Evolutionary conservation across 2,329 filamentous ascomycete genomes (phyloP), one percentile per base, ranked within the genome.

Genomic region (Chaetothyriales sp.): DNA sequence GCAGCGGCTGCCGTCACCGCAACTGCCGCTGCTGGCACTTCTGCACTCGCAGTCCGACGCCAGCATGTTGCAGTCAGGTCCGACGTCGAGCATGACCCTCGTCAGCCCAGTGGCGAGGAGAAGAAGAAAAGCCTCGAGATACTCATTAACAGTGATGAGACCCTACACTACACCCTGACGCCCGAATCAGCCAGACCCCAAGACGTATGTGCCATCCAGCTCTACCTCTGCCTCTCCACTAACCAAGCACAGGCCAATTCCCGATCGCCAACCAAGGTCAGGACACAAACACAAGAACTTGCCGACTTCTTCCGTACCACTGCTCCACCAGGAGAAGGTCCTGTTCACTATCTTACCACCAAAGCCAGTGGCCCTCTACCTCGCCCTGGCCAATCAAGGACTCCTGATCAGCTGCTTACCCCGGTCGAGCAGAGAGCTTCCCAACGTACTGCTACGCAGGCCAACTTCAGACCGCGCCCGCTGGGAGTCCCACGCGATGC

Each of bases 101-200:
- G 50, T 20, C 50, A 47, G 12, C 48, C 49, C 25, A 63, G 64
- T 19, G 64, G 63, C 18, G 50, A 56, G 22, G 61, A 60, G 5
- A 77, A 78, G 52, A 77, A 82, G 47, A 76, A 78, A 8, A 78
- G 84, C 59, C 83, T 92, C 60, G 86, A 92, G 61, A 77, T 88
- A 59, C 72, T 90, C 48, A 89, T 92, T 55, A 79, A 85, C 51
- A 88, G 85, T 64, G 83, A 87, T 59, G 79, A 88, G 62, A 90
- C 86, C 1, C 81, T 90, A 44, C 85, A 86, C 59, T 90, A 84
- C 64, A 90, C 86, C 1, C 72, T 90, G 25, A 92, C 86, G 0
- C 85, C 86, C 0, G 80, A 84, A 62, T 85, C 76, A 58, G 86
- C 90, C 77, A 81, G 84, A 54, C 77, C 85, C 57, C 80, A 85